Conservation (phyloP, 768 basidiomycete species). For the Gloeopeniophorella convolvens region DNA sequence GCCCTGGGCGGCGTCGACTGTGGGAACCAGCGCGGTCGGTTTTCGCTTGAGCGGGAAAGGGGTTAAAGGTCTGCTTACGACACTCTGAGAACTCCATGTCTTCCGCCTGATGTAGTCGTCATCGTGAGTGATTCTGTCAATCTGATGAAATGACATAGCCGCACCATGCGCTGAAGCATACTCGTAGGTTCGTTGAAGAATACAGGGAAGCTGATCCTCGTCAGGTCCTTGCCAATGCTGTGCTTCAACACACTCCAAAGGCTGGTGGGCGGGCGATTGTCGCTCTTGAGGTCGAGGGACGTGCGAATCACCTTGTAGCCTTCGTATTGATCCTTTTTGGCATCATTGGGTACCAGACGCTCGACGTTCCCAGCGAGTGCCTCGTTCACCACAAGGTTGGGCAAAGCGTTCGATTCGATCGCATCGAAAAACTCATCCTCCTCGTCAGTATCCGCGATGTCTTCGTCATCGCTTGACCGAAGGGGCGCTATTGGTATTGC, state of each 20-base stretch:
- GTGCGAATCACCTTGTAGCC: constrained; percentile 64
- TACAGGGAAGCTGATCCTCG: constrained; percentile 91
- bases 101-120: constrained; percentile 49
- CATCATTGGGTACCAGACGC: constrained; percentile 28
- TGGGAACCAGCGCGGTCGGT: neutral
- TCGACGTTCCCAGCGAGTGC: constrained; percentile 45
- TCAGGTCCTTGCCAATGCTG: constrained; percentile 94
- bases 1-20: constrained; percentile 79
- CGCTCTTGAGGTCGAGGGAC: constrained; percentile 53
- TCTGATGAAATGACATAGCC: neutral
- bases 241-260: constrained; percentile 94
- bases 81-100: constrained; percentile 98
- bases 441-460: constrained; percentile 53
- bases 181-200: constrained; percentile 93
- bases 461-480: constrained; percentile 27
- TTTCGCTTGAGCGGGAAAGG: neutral
- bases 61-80: constrained; percentile 40
- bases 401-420: constrained; percentile 75
- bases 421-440: constrained; percentile 99
- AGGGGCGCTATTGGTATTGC: neutral
- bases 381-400: constrained; percentile 66
- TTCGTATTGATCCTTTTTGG: constrained; percentile 45
- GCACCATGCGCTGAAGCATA: constrained; percentile 91
- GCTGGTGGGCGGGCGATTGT: constrained; percentile 83
- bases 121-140: constrained; percentile 6